Base-by-base conservation (phyloP, 768 basidiomycete species). In the Tricholoma sp. region DNA sequence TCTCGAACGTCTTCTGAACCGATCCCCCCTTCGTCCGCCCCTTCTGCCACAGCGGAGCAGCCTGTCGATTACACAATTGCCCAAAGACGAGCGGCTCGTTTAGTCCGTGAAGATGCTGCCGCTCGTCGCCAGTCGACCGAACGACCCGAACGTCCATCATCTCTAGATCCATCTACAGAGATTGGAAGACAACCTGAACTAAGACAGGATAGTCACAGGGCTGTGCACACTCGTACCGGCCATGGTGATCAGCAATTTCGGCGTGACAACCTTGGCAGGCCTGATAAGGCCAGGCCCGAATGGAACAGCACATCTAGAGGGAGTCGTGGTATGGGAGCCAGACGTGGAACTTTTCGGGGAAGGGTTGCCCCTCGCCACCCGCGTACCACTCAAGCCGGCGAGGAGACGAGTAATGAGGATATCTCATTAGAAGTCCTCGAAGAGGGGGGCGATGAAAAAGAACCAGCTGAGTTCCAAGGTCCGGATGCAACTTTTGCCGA, bases 401-500 rank as follows among this genome's bases (percentile, higher is more conserved):
- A 52, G 33, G 44, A 54, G 42, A 53, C 29, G 28, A 36, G 57
- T 17, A 29, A 51, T 3, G 63, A 60, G 18, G 65, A 66, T 44
- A 57, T 65, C 11, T 63, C 59, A 17, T 57, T 61, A 24, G 63
- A 68, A 44, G 53, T 58, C 7, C 42, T 64, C n/a, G 61, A 68
- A 39, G 39, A 60, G 1, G 59, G 62, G 7, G 68, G 63, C 2
- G 66, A 67, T 32, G 56, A 61, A 12, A 57, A 61, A 50, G 54
- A 57, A 13, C 58, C 55, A 41, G 48, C 65, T 15, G 59, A 58
- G 34, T 59, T 61, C 45, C 55, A 41, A n/a, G 28, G 48, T 15
- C 65, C 71, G 3, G 65, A 66, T 41, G 59, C 71, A 33, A 58
- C 57, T 15, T 57, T 68, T 11, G 58, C 59, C 39, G 59, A 68